A percentile compares a stretch with the other conserved stretches of the same genome.
Evolutionary conservation across 163 green algal species (phyloP).

Genomic region (Scenedesmus sp.): DNA sequence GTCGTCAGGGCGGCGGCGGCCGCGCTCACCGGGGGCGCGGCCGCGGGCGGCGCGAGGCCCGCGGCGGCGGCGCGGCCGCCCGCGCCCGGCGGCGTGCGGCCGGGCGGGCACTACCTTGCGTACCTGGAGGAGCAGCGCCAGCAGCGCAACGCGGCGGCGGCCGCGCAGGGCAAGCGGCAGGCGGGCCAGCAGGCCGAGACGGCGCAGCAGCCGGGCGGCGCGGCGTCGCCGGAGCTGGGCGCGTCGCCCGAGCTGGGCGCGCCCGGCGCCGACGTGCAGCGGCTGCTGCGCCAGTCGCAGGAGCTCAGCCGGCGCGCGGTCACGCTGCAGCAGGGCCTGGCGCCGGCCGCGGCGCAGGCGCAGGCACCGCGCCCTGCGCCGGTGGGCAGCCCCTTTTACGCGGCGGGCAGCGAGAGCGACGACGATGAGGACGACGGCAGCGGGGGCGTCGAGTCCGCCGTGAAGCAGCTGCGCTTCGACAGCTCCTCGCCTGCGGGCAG

Average conservation of each 20-base stretch:
- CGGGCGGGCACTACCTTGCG: constrained; percentile 8
- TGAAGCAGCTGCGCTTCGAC: background rate
- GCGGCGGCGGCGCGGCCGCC: no score
- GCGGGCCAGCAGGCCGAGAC: background rate
- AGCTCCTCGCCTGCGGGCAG: background rate
- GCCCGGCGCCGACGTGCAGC: background rate
- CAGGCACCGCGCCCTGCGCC: no score
- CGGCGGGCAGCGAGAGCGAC: background rate
- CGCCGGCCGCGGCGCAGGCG: no score
- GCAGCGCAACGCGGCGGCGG: constrained; percentile 6
- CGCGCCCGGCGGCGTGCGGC: no score
- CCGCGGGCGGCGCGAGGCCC: no score
- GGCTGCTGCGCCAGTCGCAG: background rate
- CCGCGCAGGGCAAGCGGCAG: background rate
- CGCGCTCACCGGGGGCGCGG: no score
- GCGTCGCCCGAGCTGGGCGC: no score
- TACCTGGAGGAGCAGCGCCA: constrained; percentile 15
- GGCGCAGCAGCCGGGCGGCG: background rate
- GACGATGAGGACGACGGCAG: constrained; percentile 19
- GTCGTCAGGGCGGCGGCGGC: no score
- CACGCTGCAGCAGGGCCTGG: background rate
- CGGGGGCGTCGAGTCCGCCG: background rate
- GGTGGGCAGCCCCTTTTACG: no score
- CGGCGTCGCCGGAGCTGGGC: no score
- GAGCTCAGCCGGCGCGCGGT: background rate